These are phyloP conservation scores for Avena insularis DNA, from an alignment of 176 grass and related monocot species.

Conservation along the genomic window DNA sequence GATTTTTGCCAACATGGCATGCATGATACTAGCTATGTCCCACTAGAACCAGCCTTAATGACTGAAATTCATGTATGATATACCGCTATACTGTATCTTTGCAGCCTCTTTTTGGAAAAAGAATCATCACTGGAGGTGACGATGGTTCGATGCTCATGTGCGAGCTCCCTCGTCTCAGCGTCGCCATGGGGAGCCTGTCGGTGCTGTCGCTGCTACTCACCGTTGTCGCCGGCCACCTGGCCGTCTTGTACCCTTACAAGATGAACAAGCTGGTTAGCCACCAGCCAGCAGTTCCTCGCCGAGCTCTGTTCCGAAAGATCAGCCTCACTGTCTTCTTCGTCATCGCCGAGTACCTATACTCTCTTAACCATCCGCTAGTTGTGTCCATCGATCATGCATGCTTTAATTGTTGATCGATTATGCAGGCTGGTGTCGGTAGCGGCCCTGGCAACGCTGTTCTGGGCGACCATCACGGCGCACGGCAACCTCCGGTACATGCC, in stretches of 20 bases:
- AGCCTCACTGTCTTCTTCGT: constrained; percentile 46
- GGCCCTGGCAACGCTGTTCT: constrained; percentile 45
- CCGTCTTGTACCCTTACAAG: constrained; percentile 56
- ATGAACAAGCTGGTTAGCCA: background rate
- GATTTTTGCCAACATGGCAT: no score
- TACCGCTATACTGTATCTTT: no score
- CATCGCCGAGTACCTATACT: constrained; percentile 47
- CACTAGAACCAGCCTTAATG: background rate
- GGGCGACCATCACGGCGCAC: constrained; percentile 50
- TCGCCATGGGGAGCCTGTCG: constrained; percentile 55
- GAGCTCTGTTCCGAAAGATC: constrained; percentile 46
- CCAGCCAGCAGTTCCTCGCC: constrained; percentile 37
- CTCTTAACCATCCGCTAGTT: no score
- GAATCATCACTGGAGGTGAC: constrained; percentile 14
- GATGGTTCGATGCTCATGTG: constrained; percentile 46
- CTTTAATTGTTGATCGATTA: background rate
- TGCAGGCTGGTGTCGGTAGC: constrained; percentile 45
- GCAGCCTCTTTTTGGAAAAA: constrained; percentile 55
- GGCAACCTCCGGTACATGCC: constrained; percentile 44
- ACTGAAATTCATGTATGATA: background rate
- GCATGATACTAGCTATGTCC: no score
- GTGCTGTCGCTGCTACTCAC: constrained; percentile 48
- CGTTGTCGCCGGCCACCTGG: constrained; percentile 45
- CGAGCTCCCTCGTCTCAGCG: constrained; percentile 48
- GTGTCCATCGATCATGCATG: background rate